Conservation (phyloP, 306 rosid species). For the Abrus pulchellus region DNA sequence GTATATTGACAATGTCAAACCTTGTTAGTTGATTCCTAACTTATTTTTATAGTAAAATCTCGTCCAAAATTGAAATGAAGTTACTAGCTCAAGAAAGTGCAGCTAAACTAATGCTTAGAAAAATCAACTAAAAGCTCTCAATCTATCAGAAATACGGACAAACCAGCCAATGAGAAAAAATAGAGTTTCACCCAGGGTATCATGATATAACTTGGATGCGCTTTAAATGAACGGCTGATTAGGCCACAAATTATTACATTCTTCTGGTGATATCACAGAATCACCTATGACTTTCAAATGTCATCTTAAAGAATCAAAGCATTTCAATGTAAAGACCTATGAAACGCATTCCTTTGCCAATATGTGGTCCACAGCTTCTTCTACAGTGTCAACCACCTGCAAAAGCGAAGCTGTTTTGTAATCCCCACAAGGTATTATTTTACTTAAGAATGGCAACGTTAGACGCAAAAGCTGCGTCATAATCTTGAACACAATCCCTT, state of each 20-base stretch:
- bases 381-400: conserved; percentile 82
- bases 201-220: not conserved
- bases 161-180: not conserved
- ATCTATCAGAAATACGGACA: not conserved
- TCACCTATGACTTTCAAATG: conserved; percentile 9
- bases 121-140: conserved; percentile 16
- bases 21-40: no score
- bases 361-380: conserved; percentile 74
- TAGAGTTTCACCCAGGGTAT: not conserved
- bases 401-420: conserved; percentile 39
- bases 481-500: conserved; percentile 6
- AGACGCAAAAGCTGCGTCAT: not conserved
- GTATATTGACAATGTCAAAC: not conserved
- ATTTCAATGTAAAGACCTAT: conserved; percentile 36
- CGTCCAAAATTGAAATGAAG: conserved; percentile 12
- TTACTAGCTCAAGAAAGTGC: conserved; percentile 14
- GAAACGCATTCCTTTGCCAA: conserved; percentile 58
- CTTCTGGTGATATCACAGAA: conserved; percentile 11
- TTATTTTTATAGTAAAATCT: not conserved
- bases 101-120: conserved; percentile 5
- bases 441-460: conserved; percentile 18
- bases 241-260: conserved; percentile 37
- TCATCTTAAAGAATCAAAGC: conserved; percentile 34
- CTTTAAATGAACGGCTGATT: conserved; percentile 31
- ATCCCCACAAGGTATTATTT: conserved; percentile 17